Conservation (phyloP, 129 eudicot species). For the Daucus carota region DH1_v3.0 NC_030389.2:43738001-43738500, state of each 20-base stretch:
- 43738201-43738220: conserved; percentile 47
- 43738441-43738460: too few relatives aligned
- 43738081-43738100: neutral
- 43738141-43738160: conserved; percentile 49
- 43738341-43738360: too few relatives aligned
- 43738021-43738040: conserved; percentile 65
- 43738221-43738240: conserved; percentile 25
- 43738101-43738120: conserved; percentile 43
- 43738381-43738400: too few relatives aligned
- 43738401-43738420: too few relatives aligned
- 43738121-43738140: conserved; percentile 65
- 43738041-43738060: conserved; percentile 36
- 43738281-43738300: neutral
- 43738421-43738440: too few relatives aligned
- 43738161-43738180: conserved; percentile 56
- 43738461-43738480: too few relatives aligned
- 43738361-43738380: too few relatives aligned
- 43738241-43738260: conserved; percentile 8
- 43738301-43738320: too few relatives aligned
- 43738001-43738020: conserved; percentile 81
- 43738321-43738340: too few relatives aligned
- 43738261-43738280: conserved; percentile 7
- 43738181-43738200: conserved; percentile 54
- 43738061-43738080: conserved; percentile 1
- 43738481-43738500: too few relatives aligned